These are phyloP conservation scores for Venturia oleaginea DNA, from an alignment of 2,329 filamentous ascomycete genomes.

Conservation along the genomic window DNA sequence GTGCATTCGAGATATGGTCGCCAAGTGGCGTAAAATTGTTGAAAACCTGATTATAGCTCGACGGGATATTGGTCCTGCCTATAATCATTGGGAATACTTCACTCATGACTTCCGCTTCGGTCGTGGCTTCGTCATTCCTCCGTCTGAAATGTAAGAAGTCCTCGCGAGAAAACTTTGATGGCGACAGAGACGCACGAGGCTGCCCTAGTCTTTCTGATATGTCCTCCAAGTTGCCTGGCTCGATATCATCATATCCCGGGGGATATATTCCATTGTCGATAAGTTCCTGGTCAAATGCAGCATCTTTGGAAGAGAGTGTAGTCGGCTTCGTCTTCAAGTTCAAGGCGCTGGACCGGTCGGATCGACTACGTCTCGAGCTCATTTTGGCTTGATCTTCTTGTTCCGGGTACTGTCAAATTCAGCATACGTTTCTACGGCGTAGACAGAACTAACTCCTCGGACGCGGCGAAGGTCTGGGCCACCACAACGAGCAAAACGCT, in stretches of 20 bases:
- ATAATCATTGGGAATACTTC: conserved; percentile 14
- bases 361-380: conserved; percentile 14
- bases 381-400: conserved; percentile 14
- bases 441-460: conserved; percentile 8
- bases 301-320: conserved; percentile 14
- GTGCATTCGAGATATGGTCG: conserved; percentile 10
- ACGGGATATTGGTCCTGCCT: conserved; percentile 12
- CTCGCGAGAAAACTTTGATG: conserved; percentile 16
- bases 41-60: conserved; percentile 15
- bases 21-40: conserved; percentile 13
- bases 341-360: conserved; percentile 14
- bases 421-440: conserved; percentile 10
- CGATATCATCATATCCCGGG: conserved; percentile 1
- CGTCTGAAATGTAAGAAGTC: conserved; percentile 18
- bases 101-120: conserved; percentile 15
- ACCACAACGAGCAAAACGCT: conserved; percentile 17
- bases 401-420: conserved; percentile 16
- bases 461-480: conserved; percentile 13
- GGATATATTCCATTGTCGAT: conserved; percentile 14
- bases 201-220: conserved; percentile 15
- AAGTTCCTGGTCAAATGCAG: conserved; percentile 16
- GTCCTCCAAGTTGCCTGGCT: conserved; percentile 17
- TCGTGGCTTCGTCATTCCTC: conserved; percentile 16
- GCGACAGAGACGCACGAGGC: conserved; percentile 17
- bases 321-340: conserved; percentile 15